A percentile compares a stretch with the other conserved stretches of the same genome.
Evolutionary conservation across 441 rosid genomes (phyloP).

Genomic region (Populus hybrid): DNA sequence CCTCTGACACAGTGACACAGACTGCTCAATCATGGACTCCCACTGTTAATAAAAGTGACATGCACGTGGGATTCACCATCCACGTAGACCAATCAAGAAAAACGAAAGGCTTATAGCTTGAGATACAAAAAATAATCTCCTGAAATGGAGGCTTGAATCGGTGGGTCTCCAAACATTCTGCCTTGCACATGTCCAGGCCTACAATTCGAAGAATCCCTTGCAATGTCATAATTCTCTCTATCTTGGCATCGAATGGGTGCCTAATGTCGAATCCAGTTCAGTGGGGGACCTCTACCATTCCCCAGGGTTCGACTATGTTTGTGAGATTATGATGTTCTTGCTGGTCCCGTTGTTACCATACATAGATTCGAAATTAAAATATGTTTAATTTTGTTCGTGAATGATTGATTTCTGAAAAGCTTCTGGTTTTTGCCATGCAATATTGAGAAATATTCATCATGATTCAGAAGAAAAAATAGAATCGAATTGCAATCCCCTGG

Average conservation of each 20-base stretch:
- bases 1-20: not conserved
- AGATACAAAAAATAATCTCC: not conserved
- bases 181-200: not conserved
- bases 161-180: not conserved
- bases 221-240: not conserved
- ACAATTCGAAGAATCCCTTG: not conserved
- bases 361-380: not conserved
- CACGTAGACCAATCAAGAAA: not conserved
- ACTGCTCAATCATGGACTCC: not conserved
- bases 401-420: not conserved
- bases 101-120: not conserved
- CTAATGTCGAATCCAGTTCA: not conserved
- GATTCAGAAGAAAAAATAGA: no score
- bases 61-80: constrained; percentile 10
- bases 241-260: not conserved
- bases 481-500: no score
- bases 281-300: not conserved
- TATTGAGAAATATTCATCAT: not conserved
- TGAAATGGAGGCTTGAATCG: not conserved
- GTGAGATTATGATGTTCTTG: not conserved
- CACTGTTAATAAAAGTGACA: constrained; percentile 1
- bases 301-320: not conserved
- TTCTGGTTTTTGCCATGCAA: not conserved
- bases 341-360: not conserved
- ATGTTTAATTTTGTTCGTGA: not conserved